A percentile compares a stretch with the other conserved stretches of the same genome.
Conservation (phyloP, 225 moss, liverwort and hornwort genomes). For the Asterella californica region DNA sequence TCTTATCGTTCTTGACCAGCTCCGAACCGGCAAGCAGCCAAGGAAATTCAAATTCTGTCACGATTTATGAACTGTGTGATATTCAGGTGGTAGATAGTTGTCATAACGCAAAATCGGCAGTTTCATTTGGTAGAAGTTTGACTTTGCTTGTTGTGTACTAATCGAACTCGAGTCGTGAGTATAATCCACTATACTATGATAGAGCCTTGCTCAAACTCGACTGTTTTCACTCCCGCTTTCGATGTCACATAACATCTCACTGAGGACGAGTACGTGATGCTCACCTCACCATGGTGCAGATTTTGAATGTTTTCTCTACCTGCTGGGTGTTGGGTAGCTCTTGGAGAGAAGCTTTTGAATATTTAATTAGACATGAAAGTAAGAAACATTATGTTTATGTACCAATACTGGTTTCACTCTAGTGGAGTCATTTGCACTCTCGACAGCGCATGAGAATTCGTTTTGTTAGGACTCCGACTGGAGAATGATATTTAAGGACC, state of each 20-base stretch:
- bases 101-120: neutral
- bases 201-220: neutral
- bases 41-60: neutral
- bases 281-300: neutral
- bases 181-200: neutral
- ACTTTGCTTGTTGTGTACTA: neutral
- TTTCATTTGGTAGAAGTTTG: neutral
- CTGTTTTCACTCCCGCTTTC: neutral
- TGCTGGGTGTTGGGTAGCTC: neutral
- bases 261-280: constrained; percentile 5
- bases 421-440: neutral
- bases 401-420: neutral
- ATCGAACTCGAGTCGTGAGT: neutral
- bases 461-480: constrained; percentile 77
- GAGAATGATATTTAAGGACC: constrained; percentile 81
- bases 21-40: too few species aligned
- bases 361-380: neutral
- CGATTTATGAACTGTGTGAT: neutral
- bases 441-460: neutral
- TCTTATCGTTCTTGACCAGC: too few species aligned
- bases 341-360: neutral
- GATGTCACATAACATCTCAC: neutral
- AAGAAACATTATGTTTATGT: neutral
- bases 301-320: neutral
- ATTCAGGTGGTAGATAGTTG: neutral